Percentiles rank a stretch among this genome's conserved stretches.
phyloP scores from a whole-genome alignment of 805 yeast species.

The Cyberlindnera lachancei region DNA sequence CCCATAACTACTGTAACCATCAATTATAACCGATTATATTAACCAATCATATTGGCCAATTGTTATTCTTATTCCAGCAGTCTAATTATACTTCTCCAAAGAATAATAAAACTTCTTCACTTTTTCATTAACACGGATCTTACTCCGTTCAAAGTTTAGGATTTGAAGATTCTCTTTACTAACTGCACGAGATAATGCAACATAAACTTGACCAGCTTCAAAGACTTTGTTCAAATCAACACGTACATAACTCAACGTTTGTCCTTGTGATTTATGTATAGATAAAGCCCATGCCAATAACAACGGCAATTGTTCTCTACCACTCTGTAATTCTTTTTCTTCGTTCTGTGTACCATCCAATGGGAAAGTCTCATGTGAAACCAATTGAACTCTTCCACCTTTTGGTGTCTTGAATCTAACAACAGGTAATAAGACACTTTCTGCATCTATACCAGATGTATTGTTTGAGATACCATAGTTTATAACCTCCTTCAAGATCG shows the following conservation, averaged over 20 bases:
- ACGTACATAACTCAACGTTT: slow-evolving; percentile 62
- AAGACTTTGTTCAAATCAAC: slow-evolving; percentile 62
- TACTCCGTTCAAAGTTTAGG: slow-evolving; percentile 50
- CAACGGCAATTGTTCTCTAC: slow-evolving; percentile 63
- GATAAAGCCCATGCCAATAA: slow-evolving; percentile 78
- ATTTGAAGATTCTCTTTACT: slow-evolving; percentile 60
- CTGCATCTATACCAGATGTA: background rate
- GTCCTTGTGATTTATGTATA: slow-evolving; percentile 82
- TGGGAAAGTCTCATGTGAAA: slow-evolving; percentile 7
- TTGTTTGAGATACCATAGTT: background rate
- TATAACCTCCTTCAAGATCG: background rate
- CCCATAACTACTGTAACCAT: no score
- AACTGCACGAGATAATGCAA: slow-evolving; percentile 74
- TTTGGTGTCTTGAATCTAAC: slow-evolving; percentile 35
- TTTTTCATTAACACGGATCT: slow-evolving; percentile 50
- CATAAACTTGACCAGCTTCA: slow-evolving; percentile 81
- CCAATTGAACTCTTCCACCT: slow-evolving; percentile 17
- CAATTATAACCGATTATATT: no score
- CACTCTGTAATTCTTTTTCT: slow-evolving; percentile 22
- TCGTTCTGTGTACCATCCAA: slow-evolving; percentile 28
- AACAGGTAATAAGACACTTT: slow-evolving; percentile 29
- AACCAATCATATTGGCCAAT: background rate
- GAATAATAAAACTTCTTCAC: slow-evolving; percentile 56
- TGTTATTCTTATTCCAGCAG: background rate
- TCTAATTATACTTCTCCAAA: slow-evolving; percentile 21